phyloP scores from a whole-genome alignment of 2,329 filamentous ascomycete genomes.

The Ceratocystis smalleyi region DNA sequence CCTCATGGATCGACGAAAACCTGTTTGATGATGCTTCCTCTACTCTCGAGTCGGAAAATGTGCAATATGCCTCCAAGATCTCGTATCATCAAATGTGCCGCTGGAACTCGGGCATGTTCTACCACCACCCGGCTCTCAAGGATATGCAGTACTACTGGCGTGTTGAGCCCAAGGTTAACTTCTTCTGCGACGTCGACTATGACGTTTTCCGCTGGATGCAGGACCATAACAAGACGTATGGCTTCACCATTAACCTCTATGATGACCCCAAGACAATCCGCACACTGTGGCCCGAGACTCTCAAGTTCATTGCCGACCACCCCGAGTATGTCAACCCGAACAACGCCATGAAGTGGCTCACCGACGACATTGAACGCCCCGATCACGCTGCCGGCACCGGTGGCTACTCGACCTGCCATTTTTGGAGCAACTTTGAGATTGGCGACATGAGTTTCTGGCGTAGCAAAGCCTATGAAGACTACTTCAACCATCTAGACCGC shows the following conservation, averaged over 20 bases:
- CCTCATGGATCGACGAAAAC: constrained; percentile 80
- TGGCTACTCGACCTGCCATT: constrained; percentile 95
- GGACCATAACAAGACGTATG: constrained; percentile 97
- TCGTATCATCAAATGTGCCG: constrained; percentile 99
- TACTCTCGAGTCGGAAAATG: constrained; percentile 64
- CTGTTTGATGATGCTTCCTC: constrained; percentile 73
- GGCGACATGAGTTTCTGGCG: constrained; percentile 87
- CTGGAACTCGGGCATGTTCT: constrained; percentile 97
- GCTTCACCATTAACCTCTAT: constrained; percentile 95
- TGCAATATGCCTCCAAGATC: constrained; percentile 77
- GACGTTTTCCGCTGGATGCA: constrained; percentile 97
- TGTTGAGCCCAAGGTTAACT: constrained; percentile 95
- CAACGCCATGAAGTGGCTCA: constrained; percentile 78
- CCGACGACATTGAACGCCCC: constrained; percentile 60
- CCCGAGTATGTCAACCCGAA: constrained; percentile 67
- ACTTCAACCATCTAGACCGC: constrained; percentile 87
- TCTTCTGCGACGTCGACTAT: constrained; percentile 98
- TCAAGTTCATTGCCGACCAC: constrained; percentile 75
- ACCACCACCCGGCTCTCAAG: constrained; percentile 78
- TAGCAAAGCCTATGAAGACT: constrained; percentile 78
- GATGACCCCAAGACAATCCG: constrained; percentile 77
- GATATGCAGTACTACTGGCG: constrained; percentile 91
- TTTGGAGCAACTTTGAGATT: constrained; percentile 99
- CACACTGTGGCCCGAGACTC: constrained; percentile 86
- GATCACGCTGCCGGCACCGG: constrained; percentile 67